phyloP scores from a whole-genome alignment of 805 yeast species.

The Kuraishia piskuri region DNA sequence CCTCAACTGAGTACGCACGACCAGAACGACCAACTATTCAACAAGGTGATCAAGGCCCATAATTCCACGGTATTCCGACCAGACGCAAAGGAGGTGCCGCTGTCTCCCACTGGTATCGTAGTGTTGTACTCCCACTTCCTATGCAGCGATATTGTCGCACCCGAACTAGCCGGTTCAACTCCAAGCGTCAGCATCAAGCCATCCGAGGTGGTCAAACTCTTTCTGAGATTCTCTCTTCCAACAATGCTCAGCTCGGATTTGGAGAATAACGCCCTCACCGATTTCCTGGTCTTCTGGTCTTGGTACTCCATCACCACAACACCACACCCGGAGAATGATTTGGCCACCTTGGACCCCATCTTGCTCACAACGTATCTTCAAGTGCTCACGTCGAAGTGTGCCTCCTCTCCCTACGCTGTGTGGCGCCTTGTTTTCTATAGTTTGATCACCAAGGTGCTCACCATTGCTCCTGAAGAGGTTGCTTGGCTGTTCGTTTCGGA shows the following conservation, averaged over 20 bases:
- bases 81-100: conserved; percentile 19
- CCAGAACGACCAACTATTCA: conserved; percentile 30
- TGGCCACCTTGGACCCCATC: conserved; percentile 13
- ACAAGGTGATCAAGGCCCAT: conserved; percentile 29
- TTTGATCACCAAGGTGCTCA: conserved; percentile 54
- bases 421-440: conserved; percentile 35
- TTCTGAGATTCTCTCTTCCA: conserved; percentile 34
- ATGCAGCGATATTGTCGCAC: conserved; percentile 7
- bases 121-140: conserved; percentile 16
- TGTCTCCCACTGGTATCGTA: conserved; percentile 25
- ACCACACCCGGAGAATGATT: conserved; percentile 2
- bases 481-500: conserved; percentile 57
- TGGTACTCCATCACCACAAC: conserved; percentile 23
- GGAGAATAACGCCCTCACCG: conserved; percentile 11
- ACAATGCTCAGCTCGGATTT: conserved; percentile 16
- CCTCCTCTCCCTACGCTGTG: conserved; percentile 25
- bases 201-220: conserved; percentile 28
- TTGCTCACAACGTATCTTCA: conserved; percentile 31
- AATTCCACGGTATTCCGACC: conserved; percentile 16
- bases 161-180: conserved; percentile 6
- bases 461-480: conserved; percentile 44
- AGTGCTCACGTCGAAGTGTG: conserved; percentile 23
- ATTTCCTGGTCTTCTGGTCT: conserved; percentile 23
- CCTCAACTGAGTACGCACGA: conserved; percentile 15
- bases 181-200: conserved; percentile 9